Evolutionary conservation across 139 green algal species (phyloP), one percentile per base, ranked within the genome.

Genomic region (Coelastrella sp.): DNA sequence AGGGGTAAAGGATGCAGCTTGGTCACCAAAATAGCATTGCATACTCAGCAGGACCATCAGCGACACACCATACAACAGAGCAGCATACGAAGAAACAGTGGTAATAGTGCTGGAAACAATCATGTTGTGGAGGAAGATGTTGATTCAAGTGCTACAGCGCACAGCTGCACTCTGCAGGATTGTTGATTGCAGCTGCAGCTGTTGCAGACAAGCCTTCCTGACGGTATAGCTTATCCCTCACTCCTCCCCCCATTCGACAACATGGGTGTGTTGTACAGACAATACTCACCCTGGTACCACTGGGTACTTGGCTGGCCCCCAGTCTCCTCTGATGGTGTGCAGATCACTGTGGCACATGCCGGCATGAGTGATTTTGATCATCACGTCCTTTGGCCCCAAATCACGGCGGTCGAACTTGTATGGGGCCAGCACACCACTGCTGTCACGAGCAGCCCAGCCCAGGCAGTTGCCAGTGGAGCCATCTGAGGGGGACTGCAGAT

Each of bases 271-370:
- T 27, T 32, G 23, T n/a, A 19, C 59, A 32, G 59, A 27, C 13
- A 9, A 7, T 32, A 35, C 85, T 85, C 50, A 92, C 91, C 93
- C 92, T 7, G 93, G 92, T 2, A 96, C 91, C 87, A 95, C 90
- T 43, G 93, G 93, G 84, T 92, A 96, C 9, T 63, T 71, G 2
- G 80, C 80, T 4, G 84, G 84, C 32, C 79, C 86, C 94, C 94
- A 96, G 81, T 96, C 93, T 43, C 87, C 83, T n/a, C 89, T 91
- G 71, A 91, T 88, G 59, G 92, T 89, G 88, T 98, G 95, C 40
- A 96, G 78, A 88, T 98, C 95, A 21, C 74, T 90, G 88, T 98
- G 95, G 92, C 95, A 98, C 77, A 98, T 95, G 73, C 92, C 89
- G 32, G 73, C 73, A 27, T 81, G 73, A 21, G 88, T 89, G 64